These are phyloP conservation scores for Volvariella surrecta DNA, from an alignment of 1,284 basidiomycete species.

Conservation along the genomic window DNA sequence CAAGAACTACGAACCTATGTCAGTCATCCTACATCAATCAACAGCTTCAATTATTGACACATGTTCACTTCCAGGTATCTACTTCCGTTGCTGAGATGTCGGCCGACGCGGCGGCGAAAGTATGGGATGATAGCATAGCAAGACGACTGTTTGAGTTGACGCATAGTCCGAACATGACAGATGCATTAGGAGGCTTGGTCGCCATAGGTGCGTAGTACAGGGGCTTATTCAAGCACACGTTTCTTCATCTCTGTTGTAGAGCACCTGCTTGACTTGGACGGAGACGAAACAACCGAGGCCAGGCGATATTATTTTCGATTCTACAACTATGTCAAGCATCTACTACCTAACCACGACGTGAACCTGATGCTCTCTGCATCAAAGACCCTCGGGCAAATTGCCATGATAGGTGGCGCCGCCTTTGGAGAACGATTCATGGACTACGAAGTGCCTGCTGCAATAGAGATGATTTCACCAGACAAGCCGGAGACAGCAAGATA, in stretches of 20 bases:
- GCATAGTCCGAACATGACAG: constrained; percentile 66
- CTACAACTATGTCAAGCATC: constrained; percentile 86
- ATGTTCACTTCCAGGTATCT: constrained; percentile 41
- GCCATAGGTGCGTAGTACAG: constrained; percentile 59
- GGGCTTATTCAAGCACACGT: constrained; percentile 10
- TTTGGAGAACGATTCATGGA: constrained; percentile 87
- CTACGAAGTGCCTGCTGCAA: constrained; percentile 74
- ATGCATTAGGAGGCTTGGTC: constrained; percentile 75
- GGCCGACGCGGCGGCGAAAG: constrained; percentile 64
- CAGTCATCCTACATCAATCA: constrained; percentile 17
- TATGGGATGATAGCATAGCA: constrained; percentile 80
- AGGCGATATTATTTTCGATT: constrained; percentile 77
- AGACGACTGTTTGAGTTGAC: constrained; percentile 75
- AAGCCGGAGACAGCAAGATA: constrained; percentile 72
- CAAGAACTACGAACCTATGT: constrained; percentile 66
- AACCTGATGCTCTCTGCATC: constrained; percentile 87
- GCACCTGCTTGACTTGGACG: constrained; percentile 60
- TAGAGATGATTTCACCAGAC: constrained; percentile 70
- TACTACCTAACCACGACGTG: constrained; percentile 77
- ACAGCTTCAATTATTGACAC: constrained; percentile 7
- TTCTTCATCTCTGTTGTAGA: constrained; percentile 34
- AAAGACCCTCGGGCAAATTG: constrained; percentile 78
- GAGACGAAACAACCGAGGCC: constrained; percentile 69
- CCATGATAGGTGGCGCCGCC: constrained; percentile 70
- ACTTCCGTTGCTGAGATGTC: constrained; percentile 69